phyloP scores from a whole-genome alignment of 139 green algal genomes.

The Closterium sp. region DNA sequence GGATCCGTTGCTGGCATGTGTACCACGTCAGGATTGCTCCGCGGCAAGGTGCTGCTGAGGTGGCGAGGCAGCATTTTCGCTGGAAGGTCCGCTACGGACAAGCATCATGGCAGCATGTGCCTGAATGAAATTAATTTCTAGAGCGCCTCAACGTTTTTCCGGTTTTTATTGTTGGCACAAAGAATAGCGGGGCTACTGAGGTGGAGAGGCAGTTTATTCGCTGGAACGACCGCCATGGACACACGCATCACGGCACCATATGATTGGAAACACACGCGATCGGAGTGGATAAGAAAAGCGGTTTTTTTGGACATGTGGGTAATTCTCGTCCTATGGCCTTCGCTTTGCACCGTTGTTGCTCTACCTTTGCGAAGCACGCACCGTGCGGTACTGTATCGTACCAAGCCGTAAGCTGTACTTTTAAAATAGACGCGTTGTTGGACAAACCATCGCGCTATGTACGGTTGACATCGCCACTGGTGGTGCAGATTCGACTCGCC shows the following conservation, averaged over 20 bases:
- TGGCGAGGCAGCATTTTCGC: background rate
- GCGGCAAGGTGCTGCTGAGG: background rate
- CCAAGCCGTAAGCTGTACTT: too few relatives aligned
- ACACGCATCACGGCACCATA: background rate
- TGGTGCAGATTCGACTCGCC: too few relatives aligned
- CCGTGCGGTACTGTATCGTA: too few relatives aligned
- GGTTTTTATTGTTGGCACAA: too few relatives aligned
- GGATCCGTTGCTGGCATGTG: background rate
- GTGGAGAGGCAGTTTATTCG: background rate
- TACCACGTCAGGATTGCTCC: background rate
- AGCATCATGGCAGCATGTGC: background rate
- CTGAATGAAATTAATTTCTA: too few relatives aligned
- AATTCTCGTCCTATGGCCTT: too few relatives aligned
- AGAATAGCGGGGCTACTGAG: background rate
- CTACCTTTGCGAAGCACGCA: too few relatives aligned
- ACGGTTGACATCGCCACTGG: background rate
- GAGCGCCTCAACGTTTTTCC: too few relatives aligned
- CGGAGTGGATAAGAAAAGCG: background rate
- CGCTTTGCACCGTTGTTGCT: too few relatives aligned
- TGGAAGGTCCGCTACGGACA: background rate
- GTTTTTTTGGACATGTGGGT: background rate
- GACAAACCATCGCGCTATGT: background rate
- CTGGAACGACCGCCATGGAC: background rate
- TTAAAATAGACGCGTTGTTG: too few relatives aligned
- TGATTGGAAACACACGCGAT: background rate